phyloP scores from a whole-genome alignment of 345 rosid genomes.

The Pistacia vera region DNA sequence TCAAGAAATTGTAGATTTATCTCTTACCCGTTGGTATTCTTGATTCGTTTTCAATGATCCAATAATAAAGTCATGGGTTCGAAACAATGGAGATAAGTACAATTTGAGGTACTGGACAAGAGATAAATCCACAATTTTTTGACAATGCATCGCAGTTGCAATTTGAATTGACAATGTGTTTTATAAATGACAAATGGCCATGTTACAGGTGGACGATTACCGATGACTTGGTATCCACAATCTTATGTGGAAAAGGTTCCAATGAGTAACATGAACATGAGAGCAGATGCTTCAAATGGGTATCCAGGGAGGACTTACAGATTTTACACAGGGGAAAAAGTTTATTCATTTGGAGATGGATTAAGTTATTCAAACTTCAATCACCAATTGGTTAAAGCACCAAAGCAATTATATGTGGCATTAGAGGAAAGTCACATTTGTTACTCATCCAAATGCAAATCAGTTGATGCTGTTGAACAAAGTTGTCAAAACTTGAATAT shows the following conservation, averaged over 20 bases:
- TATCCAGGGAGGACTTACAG: constrained; percentile 91
- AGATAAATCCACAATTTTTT: no score
- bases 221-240: constrained; percentile 98
- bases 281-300: constrained; percentile 68
- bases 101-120: no score
- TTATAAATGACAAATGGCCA: background rate
- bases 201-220: constrained; percentile 77
- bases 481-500: constrained; percentile 50
- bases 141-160: no score
- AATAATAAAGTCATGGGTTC: no score
- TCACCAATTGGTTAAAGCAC: constrained; percentile 63
- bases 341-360: constrained; percentile 87
- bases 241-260: constrained; percentile 68
- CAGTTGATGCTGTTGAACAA: constrained; percentile 47
- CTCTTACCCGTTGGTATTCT: no score
- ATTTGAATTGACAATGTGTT: no score
- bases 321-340: constrained; percentile 87
- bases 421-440: constrained; percentile 59
- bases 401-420: constrained; percentile 42
- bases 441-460: constrained; percentile 54
- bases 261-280: constrained; percentile 98
- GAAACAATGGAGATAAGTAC: no score
- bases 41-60: no score
- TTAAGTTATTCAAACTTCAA: constrained; percentile 57
- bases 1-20: no score